Evolutionary conservation across 345 rosid genomes (phyloP).

Genomic region (Clarkia xantiana): DNA sequence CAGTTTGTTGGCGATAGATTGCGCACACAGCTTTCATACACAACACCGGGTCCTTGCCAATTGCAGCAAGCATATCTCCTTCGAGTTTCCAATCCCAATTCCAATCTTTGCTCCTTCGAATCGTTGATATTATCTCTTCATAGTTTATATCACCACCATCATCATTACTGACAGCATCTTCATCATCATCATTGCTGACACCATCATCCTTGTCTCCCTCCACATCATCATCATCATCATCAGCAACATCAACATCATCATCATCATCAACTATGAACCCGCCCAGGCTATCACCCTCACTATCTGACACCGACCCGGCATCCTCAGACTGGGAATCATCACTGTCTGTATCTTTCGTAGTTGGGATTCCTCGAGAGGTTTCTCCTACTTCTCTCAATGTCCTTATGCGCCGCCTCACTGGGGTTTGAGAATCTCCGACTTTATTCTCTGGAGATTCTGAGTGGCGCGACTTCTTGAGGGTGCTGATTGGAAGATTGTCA

Average conservation of each 20-base stretch:
- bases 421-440: slow-evolving; percentile 5
- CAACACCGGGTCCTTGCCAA: slow-evolving; percentile 47
- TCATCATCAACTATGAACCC: slow-evolving; percentile 33
- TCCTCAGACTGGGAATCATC: slow-evolving; percentile 17
- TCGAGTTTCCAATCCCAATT: slow-evolving; percentile 34
- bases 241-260: slow-evolving; percentile 28
- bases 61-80: slow-evolving; percentile 59
- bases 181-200: slow-evolving; percentile 35
- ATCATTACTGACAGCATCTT: slow-evolving; percentile 43
- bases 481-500: slow-evolving; percentile 29
- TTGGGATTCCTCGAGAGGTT: slow-evolving; percentile 18
- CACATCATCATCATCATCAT: slow-evolving; percentile 44
- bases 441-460: slow-evolving; percentile 11
- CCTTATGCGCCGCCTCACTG: slow-evolving; percentile 21
- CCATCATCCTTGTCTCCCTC: slow-evolving; percentile 49
- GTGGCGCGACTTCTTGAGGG: slow-evolving; percentile 23
- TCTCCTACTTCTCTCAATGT: slow-evolving; percentile 23
- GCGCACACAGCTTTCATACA: slow-evolving; percentile 87
- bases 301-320: slow-evolving; percentile 20
- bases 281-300: slow-evolving; percentile 34
- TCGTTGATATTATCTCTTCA: slow-evolving; percentile 21
- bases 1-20: slow-evolving; percentile 49
- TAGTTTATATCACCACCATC: slow-evolving; percentile 15
- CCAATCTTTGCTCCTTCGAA: slow-evolving; percentile 37
- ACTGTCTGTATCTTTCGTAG: slow-evolving; percentile 22